A percentile compares a stretch with the other conserved stretches of the same genome.
These are phyloP conservation scores for Argentina anserina DNA, from an alignment of 306 rosid genomes.

Conservation along the genomic window DNA sequence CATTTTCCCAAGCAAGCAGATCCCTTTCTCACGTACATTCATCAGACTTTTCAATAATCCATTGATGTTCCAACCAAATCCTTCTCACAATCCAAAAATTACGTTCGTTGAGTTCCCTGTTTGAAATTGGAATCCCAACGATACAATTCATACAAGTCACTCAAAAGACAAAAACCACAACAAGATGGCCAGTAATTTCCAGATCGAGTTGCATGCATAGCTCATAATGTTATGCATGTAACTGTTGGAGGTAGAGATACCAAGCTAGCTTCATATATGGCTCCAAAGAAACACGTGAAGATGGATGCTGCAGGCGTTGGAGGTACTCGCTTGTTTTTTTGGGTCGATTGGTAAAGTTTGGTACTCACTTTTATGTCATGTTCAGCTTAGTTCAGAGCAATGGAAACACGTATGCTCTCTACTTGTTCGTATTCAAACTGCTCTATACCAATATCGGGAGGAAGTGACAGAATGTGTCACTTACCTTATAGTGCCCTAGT, in stretches of 20 bases:
- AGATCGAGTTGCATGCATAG: background rate
- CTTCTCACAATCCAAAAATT: background rate
- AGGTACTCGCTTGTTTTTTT: background rate
- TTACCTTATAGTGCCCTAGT: background rate
- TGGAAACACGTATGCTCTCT: background rate
- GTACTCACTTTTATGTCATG: background rate
- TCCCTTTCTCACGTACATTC: too few relatives aligned
- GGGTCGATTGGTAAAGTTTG: too few relatives aligned
- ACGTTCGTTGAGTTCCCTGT: background rate
- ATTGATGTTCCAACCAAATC: background rate
- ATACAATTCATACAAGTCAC: too few relatives aligned
- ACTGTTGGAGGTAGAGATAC: background rate
- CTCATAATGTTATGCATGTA: background rate
- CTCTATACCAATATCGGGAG: background rate
- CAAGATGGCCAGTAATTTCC: background rate
- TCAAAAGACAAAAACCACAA: background rate
- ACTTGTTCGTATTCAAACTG: background rate
- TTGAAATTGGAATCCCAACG: background rate
- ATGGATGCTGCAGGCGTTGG: background rate
- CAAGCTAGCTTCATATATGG: background rate
- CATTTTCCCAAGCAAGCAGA: too few relatives aligned
- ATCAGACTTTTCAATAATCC: too few relatives aligned
- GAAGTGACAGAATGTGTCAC: background rate
- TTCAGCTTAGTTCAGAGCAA: background rate
- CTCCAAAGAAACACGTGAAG: background rate